A percentile compares a stretch with the other conserved stretches of the same genome.
Conservation (phyloP, 2,329 filamentous ascomycete species). For the Acrodontium crateriforme region DNA sequence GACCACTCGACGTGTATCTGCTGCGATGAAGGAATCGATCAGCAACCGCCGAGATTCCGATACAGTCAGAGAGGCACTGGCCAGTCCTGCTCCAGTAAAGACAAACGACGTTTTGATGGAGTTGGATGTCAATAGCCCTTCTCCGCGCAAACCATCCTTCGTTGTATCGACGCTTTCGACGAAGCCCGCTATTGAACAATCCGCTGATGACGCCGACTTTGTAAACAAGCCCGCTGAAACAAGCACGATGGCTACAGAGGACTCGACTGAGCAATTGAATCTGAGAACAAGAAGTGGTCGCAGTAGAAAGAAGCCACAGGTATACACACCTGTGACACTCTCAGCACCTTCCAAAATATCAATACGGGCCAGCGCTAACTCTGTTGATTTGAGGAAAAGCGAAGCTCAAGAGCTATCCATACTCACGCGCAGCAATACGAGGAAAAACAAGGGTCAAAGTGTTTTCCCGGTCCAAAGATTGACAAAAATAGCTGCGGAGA, state of each 20-base stretch:
- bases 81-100: conserved; percentile 28
- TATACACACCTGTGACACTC: conserved; percentile 10
- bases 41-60: conserved; percentile 35
- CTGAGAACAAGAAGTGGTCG: conserved; percentile 4
- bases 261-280: conserved; percentile 1
- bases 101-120: conserved; percentile 30
- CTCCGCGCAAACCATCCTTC: conserved; percentile 17
- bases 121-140: conserved; percentile 36
- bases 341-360: conserved; percentile 28
- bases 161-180: not conserved
- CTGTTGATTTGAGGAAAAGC: conserved; percentile 31
- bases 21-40: conserved; percentile 28
- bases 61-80: conserved; percentile 31
- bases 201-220: no score
- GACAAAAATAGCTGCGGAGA: conserved; percentile 23
- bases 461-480: conserved; percentile 31
- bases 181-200: not conserved
- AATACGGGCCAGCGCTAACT: conserved; percentile 29
- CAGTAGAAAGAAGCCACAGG: conserved; percentile 11
- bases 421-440: conserved; percentile 34
- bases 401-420: conserved; percentile 35
- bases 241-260: conserved; percentile 1
- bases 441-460: conserved; percentile 36
- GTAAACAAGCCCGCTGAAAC: conserved; percentile 2
- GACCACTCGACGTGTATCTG: conserved; percentile 13